Conservation (phyloP, 1,139 yeast genomes). For the Kluyveromyces sp. region DNA sequence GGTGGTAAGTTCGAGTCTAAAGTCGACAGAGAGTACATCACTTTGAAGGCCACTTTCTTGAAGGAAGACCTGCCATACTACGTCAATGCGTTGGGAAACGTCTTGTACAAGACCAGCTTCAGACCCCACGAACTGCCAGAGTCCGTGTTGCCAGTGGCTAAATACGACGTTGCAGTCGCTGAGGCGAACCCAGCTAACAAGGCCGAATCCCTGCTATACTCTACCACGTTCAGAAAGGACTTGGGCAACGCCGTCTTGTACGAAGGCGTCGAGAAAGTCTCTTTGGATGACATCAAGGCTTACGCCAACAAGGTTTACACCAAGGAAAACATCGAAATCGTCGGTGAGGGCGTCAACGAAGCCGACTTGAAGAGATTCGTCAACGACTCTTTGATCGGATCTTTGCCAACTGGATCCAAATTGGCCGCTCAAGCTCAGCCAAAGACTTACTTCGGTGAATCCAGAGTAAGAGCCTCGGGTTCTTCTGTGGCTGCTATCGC, state of each 20-base stretch:
- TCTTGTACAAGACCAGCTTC: constrained; percentile 64
- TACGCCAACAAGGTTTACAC: constrained; percentile 68
- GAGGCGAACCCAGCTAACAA: constrained; percentile 45
- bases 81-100: constrained; percentile 79
- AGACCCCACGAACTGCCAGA: constrained; percentile 79
- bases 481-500: constrained; percentile 73
- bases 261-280: constrained; percentile 52
- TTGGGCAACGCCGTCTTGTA: constrained; percentile 79
- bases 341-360: constrained; percentile 68
- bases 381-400: constrained; percentile 56
- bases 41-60: constrained; percentile 74
- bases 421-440: constrained; percentile 39
- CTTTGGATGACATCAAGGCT: constrained; percentile 58
- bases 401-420: constrained; percentile 54
- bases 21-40: constrained; percentile 78
- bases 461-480: constrained; percentile 64
- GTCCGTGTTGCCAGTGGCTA: constrained; percentile 73
- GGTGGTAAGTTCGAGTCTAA: constrained; percentile 72
- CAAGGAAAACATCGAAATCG: constrained; percentile 61
- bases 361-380: constrained; percentile 66
- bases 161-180: constrained; percentile 48
- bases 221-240: constrained; percentile 78
- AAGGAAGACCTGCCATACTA: constrained; percentile 87
- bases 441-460: constrained; percentile 55
- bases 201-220: constrained; percentile 77